These are phyloP conservation scores for Juncus effusus DNA, from an alignment of 176 grass and related monocot genomes.

Conservation along the genomic window DNA sequence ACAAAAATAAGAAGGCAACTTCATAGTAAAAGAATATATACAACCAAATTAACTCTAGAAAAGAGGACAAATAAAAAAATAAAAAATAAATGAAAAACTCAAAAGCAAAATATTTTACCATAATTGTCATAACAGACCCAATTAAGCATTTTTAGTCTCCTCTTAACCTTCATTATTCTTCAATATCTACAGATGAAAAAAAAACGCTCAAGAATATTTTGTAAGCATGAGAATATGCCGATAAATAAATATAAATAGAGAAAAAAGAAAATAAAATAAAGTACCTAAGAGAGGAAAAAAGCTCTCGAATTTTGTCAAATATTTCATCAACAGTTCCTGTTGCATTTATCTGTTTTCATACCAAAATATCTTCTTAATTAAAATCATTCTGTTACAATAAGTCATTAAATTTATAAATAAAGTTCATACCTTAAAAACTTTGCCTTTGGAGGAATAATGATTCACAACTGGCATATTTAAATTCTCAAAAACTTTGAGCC, in stretches of 20 bases:
- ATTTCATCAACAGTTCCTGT: slow-evolving; percentile 62
- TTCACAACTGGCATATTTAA: slow-evolving; percentile 89
- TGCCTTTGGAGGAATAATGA: slow-evolving; percentile 79
- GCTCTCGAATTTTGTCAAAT: slow-evolving; percentile 47
- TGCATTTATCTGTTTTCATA: slow-evolving; percentile 63
- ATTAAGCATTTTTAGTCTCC: too few species aligned
- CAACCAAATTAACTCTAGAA: too few species aligned
- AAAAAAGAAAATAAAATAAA: not conserved
- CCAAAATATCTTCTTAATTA: slow-evolving; percentile 13
- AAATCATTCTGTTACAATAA: slow-evolving; percentile 3
- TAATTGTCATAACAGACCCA: too few species aligned
- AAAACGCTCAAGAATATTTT: too few species aligned
- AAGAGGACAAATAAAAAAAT: not conserved
- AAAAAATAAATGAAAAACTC: slow-evolving; percentile 31
- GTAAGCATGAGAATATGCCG: too few species aligned
- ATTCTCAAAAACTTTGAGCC: slow-evolving; percentile 77
- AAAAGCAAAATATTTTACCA: slow-evolving; percentile 12
- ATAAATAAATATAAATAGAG: not conserved
- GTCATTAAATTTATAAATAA: slow-evolving; percentile 3
- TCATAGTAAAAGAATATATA: too few species aligned
- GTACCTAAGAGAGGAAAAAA: slow-evolving; percentile 69
- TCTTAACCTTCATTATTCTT: too few species aligned
- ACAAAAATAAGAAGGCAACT: too few species aligned
- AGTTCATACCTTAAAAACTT: slow-evolving; percentile 64
- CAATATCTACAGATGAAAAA: too few species aligned